phyloP scores from a whole-genome alignment of 2,329 filamentous ascomycete genomes.

The Pyrenochaeta sp. region DNA sequence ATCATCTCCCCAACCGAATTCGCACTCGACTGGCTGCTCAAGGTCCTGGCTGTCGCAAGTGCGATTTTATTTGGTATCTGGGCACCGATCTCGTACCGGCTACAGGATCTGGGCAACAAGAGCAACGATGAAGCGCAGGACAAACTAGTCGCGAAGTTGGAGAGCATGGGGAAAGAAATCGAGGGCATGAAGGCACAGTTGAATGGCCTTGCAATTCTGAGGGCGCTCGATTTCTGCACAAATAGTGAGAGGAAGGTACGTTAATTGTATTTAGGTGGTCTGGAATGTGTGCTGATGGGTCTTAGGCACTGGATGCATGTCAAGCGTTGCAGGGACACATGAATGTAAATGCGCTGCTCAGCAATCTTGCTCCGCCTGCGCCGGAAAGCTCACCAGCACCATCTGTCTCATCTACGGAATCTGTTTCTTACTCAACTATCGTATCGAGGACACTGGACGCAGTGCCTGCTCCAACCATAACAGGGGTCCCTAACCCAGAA shows the following conservation, averaged over 20 bases:
- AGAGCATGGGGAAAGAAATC: background rate
- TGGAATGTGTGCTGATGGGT: background rate
- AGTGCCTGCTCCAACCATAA: too few relatives aligned
- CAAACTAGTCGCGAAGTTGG: background rate
- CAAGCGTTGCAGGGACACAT: background rate
- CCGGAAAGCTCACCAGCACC: background rate
- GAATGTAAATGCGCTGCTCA: background rate
- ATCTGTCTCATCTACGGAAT: background rate
- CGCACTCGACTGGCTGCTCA: conserved; percentile 10
- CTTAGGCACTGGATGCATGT: background rate
- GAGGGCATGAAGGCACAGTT: background rate
- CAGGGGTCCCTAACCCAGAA: too few relatives aligned
- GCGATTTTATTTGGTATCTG: conserved; percentile 17
- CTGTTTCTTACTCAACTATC: background rate
- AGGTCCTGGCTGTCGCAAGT: conserved; percentile 9
- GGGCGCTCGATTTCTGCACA: background rate
- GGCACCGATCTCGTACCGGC: conserved; percentile 13
- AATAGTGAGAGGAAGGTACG: background rate
- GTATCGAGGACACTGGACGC: background rate
- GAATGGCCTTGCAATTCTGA: background rate
- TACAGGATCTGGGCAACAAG: conserved; percentile 4
- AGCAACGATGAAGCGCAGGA: conserved; percentile 6
- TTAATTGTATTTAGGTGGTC: background rate
- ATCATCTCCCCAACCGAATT: conserved; percentile 6
- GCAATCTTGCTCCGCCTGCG: background rate